Conservation (phyloP, 805 yeast species). For the Candida yuanshanica region DNA sequence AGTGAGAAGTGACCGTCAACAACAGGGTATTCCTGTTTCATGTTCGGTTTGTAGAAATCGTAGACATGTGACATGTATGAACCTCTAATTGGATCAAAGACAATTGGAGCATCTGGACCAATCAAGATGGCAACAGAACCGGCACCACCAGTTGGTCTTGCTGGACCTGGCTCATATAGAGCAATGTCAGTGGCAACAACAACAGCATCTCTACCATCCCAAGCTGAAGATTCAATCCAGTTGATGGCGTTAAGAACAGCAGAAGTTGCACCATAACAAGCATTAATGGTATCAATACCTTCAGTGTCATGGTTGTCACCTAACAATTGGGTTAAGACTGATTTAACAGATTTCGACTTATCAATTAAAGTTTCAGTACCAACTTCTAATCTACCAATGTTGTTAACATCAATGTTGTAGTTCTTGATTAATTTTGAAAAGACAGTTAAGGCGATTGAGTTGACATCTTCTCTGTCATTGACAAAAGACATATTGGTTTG, state of each 20-base stretch:
- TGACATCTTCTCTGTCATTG: constrained; percentile 95
- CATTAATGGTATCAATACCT: constrained; percentile 93
- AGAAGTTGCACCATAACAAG: constrained; percentile 97
- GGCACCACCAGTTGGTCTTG: constrained; percentile 99
- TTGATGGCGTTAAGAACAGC: constrained; percentile 90
- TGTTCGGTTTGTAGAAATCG: constrained; percentile 97
- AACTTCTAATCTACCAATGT: constrained; percentile 92
- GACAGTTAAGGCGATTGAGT: constrained; percentile 91
- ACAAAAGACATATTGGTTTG: constrained; percentile 98
- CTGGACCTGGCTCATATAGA: constrained; percentile 92
- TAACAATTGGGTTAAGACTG: constrained; percentile 91
- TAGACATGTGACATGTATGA: constrained; percentile 94
- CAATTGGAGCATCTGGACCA: constrained; percentile 98
- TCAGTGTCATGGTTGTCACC: constrained; percentile 87
- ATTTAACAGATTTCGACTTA: constrained; percentile 94
- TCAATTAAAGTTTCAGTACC: constrained; percentile 97
- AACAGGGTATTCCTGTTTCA: constrained; percentile 91
- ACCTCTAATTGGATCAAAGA: constrained; percentile 84
- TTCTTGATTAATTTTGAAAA: constrained; percentile 69
- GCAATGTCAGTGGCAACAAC: constrained; percentile 98
- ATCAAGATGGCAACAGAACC: constrained; percentile 92
- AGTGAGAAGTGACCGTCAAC: constrained; percentile 97
- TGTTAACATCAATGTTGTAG: constrained; percentile 73
- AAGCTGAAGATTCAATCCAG: constrained; percentile 92
- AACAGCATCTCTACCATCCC: constrained; percentile 98